Percentiles rank a stretch among this genome's conserved stretches.
Conservation (phyloP, 2,329 filamentous ascomycete genomes). For the Orbilia oligospora region DNA sequence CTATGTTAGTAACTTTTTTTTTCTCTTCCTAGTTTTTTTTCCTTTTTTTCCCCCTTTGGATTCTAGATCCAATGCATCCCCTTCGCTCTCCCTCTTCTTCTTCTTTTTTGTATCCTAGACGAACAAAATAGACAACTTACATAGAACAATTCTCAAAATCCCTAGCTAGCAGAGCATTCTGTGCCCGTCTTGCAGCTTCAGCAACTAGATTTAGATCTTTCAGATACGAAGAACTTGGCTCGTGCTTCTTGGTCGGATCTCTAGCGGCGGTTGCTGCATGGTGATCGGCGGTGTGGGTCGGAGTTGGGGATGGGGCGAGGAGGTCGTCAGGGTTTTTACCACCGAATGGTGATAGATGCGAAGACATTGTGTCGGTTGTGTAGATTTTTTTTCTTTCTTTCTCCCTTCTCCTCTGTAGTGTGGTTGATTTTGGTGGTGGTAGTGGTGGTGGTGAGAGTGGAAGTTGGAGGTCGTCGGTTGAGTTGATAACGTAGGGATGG, state of each 20-base stretch:
- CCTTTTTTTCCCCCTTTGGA: too few relatives aligned
- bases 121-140: conserved; percentile 17
- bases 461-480: conserved; percentile 7
- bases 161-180: conserved; percentile 54
- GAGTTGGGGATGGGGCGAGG: conserved; percentile 58
- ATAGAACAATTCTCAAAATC: conserved; percentile 59
- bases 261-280: conserved; percentile 29
- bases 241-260: conserved; percentile 51
- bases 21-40: conserved; percentile 9
- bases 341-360: conserved; percentile 58
- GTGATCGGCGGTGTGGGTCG: conserved; percentile 56
- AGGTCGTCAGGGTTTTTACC: conserved; percentile 58
- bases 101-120: too few relatives aligned
- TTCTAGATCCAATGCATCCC: too few relatives aligned
- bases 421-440: neutral
- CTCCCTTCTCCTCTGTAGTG: neutral
- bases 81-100: too few relatives aligned
- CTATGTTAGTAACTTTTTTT: neutral
- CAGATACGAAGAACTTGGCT: conserved; percentile 56
- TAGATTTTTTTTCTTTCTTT: neutral
- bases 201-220: conserved; percentile 58
- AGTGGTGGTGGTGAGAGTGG: neutral
- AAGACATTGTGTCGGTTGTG: conserved; percentile 25
- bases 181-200: conserved; percentile 54
- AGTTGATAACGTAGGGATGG: conserved; percentile 15